Base-by-base conservation (phyloP, 352 stramenopile genomes). In the Phytophthora litchii region DNA sequence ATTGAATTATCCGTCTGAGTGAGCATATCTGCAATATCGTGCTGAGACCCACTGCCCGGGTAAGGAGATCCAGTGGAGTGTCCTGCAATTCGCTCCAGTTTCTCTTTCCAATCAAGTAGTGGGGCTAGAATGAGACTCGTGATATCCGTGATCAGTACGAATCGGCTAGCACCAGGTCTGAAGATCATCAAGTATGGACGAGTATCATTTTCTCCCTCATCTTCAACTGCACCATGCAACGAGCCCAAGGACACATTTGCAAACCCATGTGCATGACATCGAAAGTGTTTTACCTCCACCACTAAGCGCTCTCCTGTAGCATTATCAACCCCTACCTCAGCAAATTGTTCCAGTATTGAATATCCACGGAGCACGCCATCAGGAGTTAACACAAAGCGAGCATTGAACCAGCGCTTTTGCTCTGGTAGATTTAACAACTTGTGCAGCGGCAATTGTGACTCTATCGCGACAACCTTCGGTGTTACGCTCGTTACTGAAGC, bases 171-270 rank as follows among this genome's bases (percentile, higher is more conserved):
- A 13, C 77, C 74, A 14, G 71, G 72, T 2, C 65, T 65, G 25
- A 87, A 89, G 12, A 86, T 50, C 74, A 86, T 85, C 27, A 89
- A 49, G 38, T 83, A 87, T 14, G 79, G 74, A 42, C 71, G 71
- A 66, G 53, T 76, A 12, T 70, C 40, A 3, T 16, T 60, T 21
- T 63, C 56, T 31, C 55, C 37, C 27, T 58, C 62, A 11, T 57
- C 32, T 6, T 70, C 54, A 2, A 34, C 16, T 40, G 44, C 17
- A 20, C 29, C 41, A 19, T 44, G 37, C 14, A 9, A 42, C 13
- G 34, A 60, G 3, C 52, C 36, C 16, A 69, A 52, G 10, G 67
- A 52, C 13, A 74, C 5, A 31, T 54, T 60, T 3, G 36, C 23
- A 35, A 63, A 64, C 3, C 64, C 71, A 42, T 86, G 78, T 12